Evolutionary conservation across 805 yeast genomes (phyloP), one percentile per base, ranked within the genome.

Genomic region (Myxozyma vanderwaltii): DNA sequence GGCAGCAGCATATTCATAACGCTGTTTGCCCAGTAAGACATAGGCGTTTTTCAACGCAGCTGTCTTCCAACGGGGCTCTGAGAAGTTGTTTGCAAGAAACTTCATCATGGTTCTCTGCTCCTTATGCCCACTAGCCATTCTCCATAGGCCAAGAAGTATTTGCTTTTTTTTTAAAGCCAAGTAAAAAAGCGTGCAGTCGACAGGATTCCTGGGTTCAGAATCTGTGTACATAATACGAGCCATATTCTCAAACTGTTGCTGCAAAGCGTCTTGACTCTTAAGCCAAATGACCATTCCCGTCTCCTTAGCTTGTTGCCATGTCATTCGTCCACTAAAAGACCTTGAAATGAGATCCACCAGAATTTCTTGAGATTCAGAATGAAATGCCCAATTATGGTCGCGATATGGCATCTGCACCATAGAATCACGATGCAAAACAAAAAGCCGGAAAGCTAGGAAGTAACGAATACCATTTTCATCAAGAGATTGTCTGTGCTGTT

Each of bases 31-130:
- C 64, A 94, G 72, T 44, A 92, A 75, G 0, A 89, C 98, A 77
- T 83, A 92, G 0, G 98, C 98, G 74, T 92, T 92, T 69, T 94
- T 94, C 67, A 84, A 73, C 0, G 98, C 97, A 0, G 97, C 97
- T 0, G 88, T 79, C 66, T 78, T 82, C 97, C 97, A 91, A 51
- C 97, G 77, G 15, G 80, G 79, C 54, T 85, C 82, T 3, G 76
- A 74, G 71, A 91, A 92, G 69, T 94, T 94, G 70, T 91, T 86
- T 21, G 78, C 76, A 66, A 92, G 76, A 67, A 92, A 88, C 68
- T 80, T 86, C 51, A 89, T 65, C 85, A 92, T 88, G 70, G 91
- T 92, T 38, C 81, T 83, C 66, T 86, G 90, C 69, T 92, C 99
- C 0, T 86, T 81, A 70, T 91, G 89, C 1, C 88, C 86, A 17